These are phyloP conservation scores for Inonotus obliquus DNA, from an alignment of 1,284 basidiomycete genomes.

Conservation along the genomic window DNA sequence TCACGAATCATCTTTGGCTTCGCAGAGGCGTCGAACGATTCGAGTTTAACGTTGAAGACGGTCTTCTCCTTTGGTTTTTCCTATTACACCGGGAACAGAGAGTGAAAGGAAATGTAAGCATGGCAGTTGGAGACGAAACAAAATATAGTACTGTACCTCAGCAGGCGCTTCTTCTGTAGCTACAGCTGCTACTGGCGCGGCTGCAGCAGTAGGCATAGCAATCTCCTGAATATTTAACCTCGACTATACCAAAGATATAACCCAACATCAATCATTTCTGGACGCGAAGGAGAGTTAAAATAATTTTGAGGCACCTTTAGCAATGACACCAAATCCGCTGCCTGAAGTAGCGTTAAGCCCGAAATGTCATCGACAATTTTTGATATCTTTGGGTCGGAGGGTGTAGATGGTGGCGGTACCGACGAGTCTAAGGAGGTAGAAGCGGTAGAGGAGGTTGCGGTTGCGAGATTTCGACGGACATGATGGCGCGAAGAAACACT, in stretches of 20 bases:
- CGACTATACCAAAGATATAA: slow-evolving; percentile 45
- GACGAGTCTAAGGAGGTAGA: slow-evolving; percentile 40
- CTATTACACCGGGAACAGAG: slow-evolving; percentile 32
- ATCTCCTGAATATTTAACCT: slow-evolving; percentile 98
- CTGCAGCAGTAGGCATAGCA: slow-evolving; percentile 81
- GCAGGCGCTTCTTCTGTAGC: slow-evolving; percentile 59
- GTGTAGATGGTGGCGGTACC: slow-evolving; percentile 33
- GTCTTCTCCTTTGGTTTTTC: slow-evolving; percentile 99
- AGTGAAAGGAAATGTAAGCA: neutral
- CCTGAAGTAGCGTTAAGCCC: slow-evolving; percentile 86
- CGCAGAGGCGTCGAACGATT: slow-evolving; percentile 83
- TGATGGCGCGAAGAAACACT: neutral
- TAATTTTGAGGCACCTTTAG: slow-evolving; percentile 79
- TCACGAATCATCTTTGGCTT: slow-evolving; percentile 99
- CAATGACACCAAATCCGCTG: slow-evolving; percentile 90
- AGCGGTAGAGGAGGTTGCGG: slow-evolving; percentile 33
- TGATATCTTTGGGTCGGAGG: slow-evolving; percentile 68
- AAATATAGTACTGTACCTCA: slow-evolving; percentile 42
- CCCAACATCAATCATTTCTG: neutral
- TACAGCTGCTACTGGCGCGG: slow-evolving; percentile 51
- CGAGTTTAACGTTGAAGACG: slow-evolving; percentile 91
- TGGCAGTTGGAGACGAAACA: neutral
- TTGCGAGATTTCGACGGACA: slow-evolving; percentile 30
- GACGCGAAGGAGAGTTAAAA: neutral
- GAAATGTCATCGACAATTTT: slow-evolving; percentile 95